phyloP scores from a whole-genome alignment of 345 rosid species.

The Boechera retrofracta region DNA sequence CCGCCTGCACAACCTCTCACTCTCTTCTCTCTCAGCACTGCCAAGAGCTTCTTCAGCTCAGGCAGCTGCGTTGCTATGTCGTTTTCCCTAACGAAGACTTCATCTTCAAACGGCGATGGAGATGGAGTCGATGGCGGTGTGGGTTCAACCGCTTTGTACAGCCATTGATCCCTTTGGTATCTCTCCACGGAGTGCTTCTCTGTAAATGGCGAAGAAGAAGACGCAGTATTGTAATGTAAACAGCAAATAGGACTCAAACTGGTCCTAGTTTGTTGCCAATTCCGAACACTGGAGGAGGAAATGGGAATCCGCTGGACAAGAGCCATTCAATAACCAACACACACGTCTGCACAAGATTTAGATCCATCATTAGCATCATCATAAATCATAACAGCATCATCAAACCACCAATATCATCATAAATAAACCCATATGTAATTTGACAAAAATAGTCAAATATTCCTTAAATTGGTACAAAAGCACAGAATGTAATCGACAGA shows the following conservation, averaged over 20 bases:
- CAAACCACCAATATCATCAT: not conserved
- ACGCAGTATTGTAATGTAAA: slow-evolving; percentile 44
- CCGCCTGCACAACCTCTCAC: slow-evolving; percentile 40
- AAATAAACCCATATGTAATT: not conserved
- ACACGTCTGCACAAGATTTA: slow-evolving; percentile 15
- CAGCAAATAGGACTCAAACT: slow-evolving; percentile 39
- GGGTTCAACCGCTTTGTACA: slow-evolving; percentile 46
- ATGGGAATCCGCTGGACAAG: slow-evolving; percentile 41
- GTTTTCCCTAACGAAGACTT: slow-evolving; percentile 54
- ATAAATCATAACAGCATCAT: not conserved
- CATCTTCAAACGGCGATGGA: slow-evolving; percentile 42
- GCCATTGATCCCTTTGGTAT: slow-evolving; percentile 74
- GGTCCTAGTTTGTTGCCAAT: slow-evolving; percentile 32
- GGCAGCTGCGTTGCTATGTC: slow-evolving; percentile 94
- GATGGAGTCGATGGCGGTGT: slow-evolving; percentile 22
- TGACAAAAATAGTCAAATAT: not conserved
- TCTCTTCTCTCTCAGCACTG: slow-evolving; percentile 75
- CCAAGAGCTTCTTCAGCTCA: slow-evolving; percentile 80
- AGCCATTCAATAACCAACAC: slow-evolving; percentile 35
- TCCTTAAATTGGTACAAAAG: not conserved
- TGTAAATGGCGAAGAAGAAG: slow-evolving; percentile 66
- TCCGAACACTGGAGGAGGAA: slow-evolving; percentile 25
- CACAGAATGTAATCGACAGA: not conserved
- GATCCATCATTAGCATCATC: not conserved
- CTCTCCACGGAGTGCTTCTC: slow-evolving; percentile 70